Evolutionary conservation across 306 rosid genomes (phyloP).

Genomic region (Cucurbita moschata): DNA sequence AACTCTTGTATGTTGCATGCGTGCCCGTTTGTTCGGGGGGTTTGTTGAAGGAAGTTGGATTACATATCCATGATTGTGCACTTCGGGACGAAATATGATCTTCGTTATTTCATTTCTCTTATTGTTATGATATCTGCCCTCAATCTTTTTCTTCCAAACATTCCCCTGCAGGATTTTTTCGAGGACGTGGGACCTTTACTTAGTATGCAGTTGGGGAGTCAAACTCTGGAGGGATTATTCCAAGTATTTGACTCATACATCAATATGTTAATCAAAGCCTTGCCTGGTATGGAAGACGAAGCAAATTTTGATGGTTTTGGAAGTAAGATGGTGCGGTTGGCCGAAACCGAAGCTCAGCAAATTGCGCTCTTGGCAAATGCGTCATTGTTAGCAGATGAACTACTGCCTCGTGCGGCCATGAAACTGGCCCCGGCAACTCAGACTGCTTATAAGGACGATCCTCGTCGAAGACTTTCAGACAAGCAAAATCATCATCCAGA

Average conservation of each 20-base stretch:
- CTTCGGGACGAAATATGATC: neutral
- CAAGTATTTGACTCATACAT: constrained; percentile 77
- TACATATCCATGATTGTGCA: neutral
- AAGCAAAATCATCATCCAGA: constrained; percentile 97
- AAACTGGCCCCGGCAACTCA: constrained; percentile 64
- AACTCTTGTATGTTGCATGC: neutral
- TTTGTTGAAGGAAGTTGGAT: neutral
- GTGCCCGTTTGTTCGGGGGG: neutral
- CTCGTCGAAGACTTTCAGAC: constrained; percentile 55
- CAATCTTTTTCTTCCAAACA: constrained; percentile 11
- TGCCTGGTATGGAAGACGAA: constrained; percentile 94
- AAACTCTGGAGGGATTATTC: constrained; percentile 83
- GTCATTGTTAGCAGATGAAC: constrained; percentile 80
- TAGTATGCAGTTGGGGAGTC: constrained; percentile 98
- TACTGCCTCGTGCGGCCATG: constrained; percentile 97
- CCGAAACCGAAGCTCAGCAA: constrained; percentile 91
- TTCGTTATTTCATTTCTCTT: constrained; percentile 7
- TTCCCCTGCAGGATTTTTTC: constrained; percentile 68
- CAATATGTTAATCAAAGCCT: constrained; percentile 70
- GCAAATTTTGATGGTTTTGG: constrained; percentile 66
- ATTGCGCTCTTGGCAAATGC: constrained; percentile 98
- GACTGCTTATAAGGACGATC: constrained; percentile 49
- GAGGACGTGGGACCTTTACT: constrained; percentile 98
- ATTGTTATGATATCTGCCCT: neutral
- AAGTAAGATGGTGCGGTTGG: constrained; percentile 74